A percentile compares a stretch with the other conserved stretches of the same genome.
These are phyloP conservation scores for Saturnispora besseyi DNA, from an alignment of 805 yeast species.

Conservation along the genomic window DNA sequence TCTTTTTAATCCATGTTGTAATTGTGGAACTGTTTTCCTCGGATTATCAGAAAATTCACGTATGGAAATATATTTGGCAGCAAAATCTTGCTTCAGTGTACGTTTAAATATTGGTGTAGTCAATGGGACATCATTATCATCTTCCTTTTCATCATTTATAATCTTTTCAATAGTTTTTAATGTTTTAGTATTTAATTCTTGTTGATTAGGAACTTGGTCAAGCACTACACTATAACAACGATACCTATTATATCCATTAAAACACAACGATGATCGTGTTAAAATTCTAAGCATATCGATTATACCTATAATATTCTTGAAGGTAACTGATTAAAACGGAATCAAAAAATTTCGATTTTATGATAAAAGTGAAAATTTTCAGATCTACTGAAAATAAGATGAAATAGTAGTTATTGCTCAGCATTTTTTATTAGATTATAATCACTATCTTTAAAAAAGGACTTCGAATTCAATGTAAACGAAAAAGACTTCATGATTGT, in stretches of 20 bases:
- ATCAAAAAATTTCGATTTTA: background rate
- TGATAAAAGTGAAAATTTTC: background rate
- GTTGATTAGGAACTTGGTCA: background rate
- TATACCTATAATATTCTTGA: background rate
- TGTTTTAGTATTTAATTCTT: constrained; percentile 1
- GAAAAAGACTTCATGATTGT: no score
- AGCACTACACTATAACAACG: background rate
- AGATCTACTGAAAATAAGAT: background rate
- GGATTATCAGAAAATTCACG: constrained; percentile 11
- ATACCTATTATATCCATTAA: background rate
- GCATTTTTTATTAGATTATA: no score
- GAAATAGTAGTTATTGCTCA: background rate
- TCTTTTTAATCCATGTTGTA: constrained; percentile 60
- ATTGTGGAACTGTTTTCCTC: constrained; percentile 34
- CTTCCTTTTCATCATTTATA: background rate
- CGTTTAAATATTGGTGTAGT: constrained; percentile 4
- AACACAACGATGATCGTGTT: background rate
- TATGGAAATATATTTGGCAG: constrained; percentile 18
- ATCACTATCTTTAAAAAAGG: no score
- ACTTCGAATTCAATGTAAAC: no score
- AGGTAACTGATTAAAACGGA: background rate
- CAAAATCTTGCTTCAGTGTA: background rate
- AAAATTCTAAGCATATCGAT: background rate
- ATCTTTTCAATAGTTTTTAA: background rate
- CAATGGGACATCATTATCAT: background rate